These are phyloP conservation scores for Cercospora zeae-maydis DNA, from an alignment of 2,329 filamentous ascomycete species.

Conservation along the genomic window DNA sequence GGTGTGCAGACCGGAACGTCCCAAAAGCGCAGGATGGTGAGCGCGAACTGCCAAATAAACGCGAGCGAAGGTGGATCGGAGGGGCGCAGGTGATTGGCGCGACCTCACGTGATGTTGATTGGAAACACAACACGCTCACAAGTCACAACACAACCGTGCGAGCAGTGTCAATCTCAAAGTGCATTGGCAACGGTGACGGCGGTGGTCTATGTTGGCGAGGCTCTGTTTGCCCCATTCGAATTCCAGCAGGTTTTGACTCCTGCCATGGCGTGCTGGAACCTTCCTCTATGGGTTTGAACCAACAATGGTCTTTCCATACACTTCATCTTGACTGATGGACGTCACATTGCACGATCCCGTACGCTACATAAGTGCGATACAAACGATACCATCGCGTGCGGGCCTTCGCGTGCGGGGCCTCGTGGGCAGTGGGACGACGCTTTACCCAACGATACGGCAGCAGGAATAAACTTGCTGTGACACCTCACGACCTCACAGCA, in stretches of 20 bases:
- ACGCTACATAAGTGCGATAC: too few species aligned
- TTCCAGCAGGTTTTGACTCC: neutral
- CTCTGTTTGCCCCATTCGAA: neutral
- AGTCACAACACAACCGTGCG: neutral
- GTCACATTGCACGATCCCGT: too few species aligned
- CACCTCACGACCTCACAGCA: too few species aligned
- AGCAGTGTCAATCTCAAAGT: neutral
- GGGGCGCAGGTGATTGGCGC: neutral
- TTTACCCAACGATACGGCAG: too few species aligned
- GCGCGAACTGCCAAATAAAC: neutral
- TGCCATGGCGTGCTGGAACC: neutral
- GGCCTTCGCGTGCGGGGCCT: too few species aligned
- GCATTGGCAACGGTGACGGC: neutral
- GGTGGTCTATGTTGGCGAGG: neutral
- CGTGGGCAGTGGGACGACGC: too few species aligned
- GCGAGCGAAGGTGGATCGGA: neutral
- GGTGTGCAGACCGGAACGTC: neutral
- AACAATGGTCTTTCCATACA: neutral
- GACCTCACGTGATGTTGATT: neutral
- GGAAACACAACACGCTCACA: neutral
- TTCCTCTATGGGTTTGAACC: neutral
- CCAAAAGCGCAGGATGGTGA: neutral
- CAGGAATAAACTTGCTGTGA: too few species aligned
- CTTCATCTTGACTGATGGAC: neutral
- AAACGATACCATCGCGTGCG: too few species aligned